Conservation (phyloP, 495 filamentous ascomycete genomes). For the Annulohypoxylon bovei region DNA sequence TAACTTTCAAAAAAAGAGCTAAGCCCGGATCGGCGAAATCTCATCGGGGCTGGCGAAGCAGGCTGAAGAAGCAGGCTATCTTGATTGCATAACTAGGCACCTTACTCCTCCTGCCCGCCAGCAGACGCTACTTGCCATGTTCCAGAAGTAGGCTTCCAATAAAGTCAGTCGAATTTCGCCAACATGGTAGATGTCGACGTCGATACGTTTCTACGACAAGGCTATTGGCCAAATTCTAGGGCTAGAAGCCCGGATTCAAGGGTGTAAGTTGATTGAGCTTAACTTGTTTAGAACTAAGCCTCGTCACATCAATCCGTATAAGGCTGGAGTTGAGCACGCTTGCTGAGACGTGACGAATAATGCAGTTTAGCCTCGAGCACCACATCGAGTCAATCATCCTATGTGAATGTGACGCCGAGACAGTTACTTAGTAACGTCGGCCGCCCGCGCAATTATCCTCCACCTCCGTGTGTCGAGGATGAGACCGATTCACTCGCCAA, state of each 20-base stretch:
- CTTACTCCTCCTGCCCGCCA: background rate
- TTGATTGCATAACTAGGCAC: conserved; percentile 25
- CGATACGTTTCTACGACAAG: conserved; percentile 50
- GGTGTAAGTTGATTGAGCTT: conserved; percentile 45
- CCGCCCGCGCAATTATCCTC: conserved; percentile 43
- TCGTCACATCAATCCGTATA: background rate
- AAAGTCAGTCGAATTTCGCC: conserved; percentile 20
- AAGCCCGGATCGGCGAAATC: conserved; percentile 24
- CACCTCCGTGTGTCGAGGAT: conserved; percentile 58
- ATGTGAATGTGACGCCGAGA: conserved; percentile 28
- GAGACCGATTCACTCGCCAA: conserved; percentile 57
- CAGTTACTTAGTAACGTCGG: conserved; percentile 16
- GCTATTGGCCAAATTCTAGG: conserved; percentile 56
- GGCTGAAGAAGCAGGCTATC: conserved; percentile 17
- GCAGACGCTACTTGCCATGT: conserved; percentile 27
- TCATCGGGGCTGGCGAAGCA: conserved; percentile 18
- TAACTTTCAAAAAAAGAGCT: conserved; percentile 15
- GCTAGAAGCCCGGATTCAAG: conserved; percentile 51
- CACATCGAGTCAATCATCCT: conserved; percentile 25
- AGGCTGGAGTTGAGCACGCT: background rate
- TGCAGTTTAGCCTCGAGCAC: conserved; percentile 17
- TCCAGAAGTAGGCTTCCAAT: conserved; percentile 26
- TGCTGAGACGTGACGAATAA: conserved; percentile 32
- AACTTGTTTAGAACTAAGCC: conserved; percentile 5
- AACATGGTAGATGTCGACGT: conserved; percentile 54